These are phyloP conservation scores for Scleroderma bovista DNA, from an alignment of 768 basidiomycete species.

Conservation along the genomic window DNA sequence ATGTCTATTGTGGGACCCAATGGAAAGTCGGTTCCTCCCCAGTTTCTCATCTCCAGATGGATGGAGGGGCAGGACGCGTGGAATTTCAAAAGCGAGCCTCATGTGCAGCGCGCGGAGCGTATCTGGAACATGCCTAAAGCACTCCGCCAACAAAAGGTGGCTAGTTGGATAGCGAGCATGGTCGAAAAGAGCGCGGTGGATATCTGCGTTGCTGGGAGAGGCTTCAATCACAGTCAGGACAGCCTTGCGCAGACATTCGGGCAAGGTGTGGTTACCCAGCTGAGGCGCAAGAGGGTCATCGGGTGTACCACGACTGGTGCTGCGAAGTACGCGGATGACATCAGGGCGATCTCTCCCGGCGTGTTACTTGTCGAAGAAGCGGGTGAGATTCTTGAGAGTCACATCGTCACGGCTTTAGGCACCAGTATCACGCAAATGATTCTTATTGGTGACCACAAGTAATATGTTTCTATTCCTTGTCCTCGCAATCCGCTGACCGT, in stretches of 20 bases:
- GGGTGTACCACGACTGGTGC: conserved; percentile 69
- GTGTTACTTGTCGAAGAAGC: conserved; percentile 68
- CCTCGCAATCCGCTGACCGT: neutral
- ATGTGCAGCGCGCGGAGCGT: conserved; percentile 15
- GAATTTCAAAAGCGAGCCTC: conserved; percentile 24
- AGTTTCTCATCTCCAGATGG: conserved; percentile 49
- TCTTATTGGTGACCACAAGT: conserved; percentile 74
- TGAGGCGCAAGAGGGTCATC: conserved; percentile 49
- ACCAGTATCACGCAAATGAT: conserved; percentile 45
- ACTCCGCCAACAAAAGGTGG: conserved; percentile 22
- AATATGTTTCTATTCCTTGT: conserved; percentile 14
- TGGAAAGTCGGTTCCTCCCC: conserved; percentile 28
- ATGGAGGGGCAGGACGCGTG: conserved; percentile 40
- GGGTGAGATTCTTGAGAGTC: conserved; percentile 67
- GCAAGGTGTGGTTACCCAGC: conserved; percentile 28
- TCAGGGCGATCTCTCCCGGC: conserved; percentile 42
- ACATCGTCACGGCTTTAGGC: conserved; percentile 54
- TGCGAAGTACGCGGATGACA: conserved; percentile 48
- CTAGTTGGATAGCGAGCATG: conserved; percentile 34
- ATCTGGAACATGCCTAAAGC: conserved; percentile 35
- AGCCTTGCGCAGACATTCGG: conserved; percentile 32
- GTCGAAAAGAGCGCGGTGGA: conserved; percentile 28
- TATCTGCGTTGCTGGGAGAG: conserved; percentile 27
- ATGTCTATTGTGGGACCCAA: conserved; percentile 40
- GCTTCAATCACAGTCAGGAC: conserved; percentile 37